These are phyloP conservation scores for Calonectria leucothoes DNA, from an alignment of 2,329 filamentous ascomycete species.

Conservation along the genomic window DNA sequence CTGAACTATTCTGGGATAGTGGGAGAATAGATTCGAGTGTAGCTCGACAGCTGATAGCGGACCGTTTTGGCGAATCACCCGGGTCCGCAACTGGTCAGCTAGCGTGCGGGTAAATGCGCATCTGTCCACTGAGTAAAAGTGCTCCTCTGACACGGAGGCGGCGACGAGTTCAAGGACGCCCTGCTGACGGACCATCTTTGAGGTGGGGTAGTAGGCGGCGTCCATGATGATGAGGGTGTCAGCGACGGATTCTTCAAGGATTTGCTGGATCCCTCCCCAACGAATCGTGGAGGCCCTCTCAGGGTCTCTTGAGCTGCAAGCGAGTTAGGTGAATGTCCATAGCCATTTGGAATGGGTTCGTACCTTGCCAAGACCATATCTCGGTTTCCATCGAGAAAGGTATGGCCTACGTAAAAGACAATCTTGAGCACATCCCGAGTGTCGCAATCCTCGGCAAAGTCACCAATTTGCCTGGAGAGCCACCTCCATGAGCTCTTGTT, in stretches of 20 bases:
- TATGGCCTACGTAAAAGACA: constrained; percentile 68
- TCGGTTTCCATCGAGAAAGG: constrained; percentile 64
- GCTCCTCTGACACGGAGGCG: constrained; percentile 65
- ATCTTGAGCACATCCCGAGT: constrained; percentile 68
- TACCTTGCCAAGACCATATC: constrained; percentile 70
- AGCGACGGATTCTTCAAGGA: constrained; percentile 65
- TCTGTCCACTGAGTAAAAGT: constrained; percentile 59
- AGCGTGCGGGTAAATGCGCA: constrained; percentile 65
- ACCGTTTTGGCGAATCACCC: constrained; percentile 54
- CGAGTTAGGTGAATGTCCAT: constrained; percentile 31
- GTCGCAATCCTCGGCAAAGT: constrained; percentile 65
- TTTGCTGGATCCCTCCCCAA: constrained; percentile 68
- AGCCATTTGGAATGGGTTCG: neutral
- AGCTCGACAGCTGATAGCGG: constrained; percentile 65
- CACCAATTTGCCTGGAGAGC: constrained; percentile 62
- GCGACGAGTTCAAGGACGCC: constrained; percentile 69
- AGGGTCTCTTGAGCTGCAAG: constrained; percentile 58
- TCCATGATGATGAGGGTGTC: constrained; percentile 71
- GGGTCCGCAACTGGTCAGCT: constrained; percentile 60
- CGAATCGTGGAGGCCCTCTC: constrained; percentile 60
- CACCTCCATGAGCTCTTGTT: constrained; percentile 64
- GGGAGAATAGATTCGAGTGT: constrained; percentile 63
- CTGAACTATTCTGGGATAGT: constrained; percentile 63
- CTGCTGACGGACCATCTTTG: constrained; percentile 61
- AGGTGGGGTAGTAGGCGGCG: constrained; percentile 67